Evolutionary conservation across 352 stramenopile species (phyloP), one percentile per base, ranked within the genome.

Genomic region (Globisporangium polare): DNA sequence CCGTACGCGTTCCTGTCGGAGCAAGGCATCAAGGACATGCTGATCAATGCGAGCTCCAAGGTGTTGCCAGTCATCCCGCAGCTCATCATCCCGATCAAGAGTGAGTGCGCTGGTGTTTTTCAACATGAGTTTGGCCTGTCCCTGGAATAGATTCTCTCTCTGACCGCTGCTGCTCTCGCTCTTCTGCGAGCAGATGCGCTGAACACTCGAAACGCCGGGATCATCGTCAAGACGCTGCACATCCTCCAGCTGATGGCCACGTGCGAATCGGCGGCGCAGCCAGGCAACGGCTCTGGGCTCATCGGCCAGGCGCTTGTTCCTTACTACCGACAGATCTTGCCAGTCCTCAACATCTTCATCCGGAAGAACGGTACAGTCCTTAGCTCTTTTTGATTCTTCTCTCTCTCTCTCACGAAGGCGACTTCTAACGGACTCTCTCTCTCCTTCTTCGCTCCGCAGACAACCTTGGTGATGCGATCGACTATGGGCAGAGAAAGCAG

Each of bases 51-150:
- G 13, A 96, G 86, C 51, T 86, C 84, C 55, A 99, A 99, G 71
- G 92, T 99, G 43, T 77, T 99, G 17, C 92, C 97, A 6, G 96
- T 98, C 15, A 98, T 99, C 65, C 97, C 97, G 27, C 96, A 99
- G 69, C 82, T 99, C 20, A 98, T 99, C 67, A 98, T 99, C 66
- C 97, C 96, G 13, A 97, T 99, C 73, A 99, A 99, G 70, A 98
- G 83, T 95, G 65, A 57, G 80, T 56, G n/a, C n/a, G n/a, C n/a
- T 55, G 27, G 13, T 5, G 9, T 9, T 13, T 65, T 57, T 2
- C n/a, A 26, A 27, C 9, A 8, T 55, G 33, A 13, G 1, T 35
- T 22, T 4, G 17, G 46, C 4, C 1, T 7, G n/a, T 6, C 17
- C 17, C 20, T 45, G 41, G 20, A 37, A 18, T 17, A n/a, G 10